Conservation (phyloP, 2,329 filamentous ascomycete species). For the Capronia americana region DNA sequence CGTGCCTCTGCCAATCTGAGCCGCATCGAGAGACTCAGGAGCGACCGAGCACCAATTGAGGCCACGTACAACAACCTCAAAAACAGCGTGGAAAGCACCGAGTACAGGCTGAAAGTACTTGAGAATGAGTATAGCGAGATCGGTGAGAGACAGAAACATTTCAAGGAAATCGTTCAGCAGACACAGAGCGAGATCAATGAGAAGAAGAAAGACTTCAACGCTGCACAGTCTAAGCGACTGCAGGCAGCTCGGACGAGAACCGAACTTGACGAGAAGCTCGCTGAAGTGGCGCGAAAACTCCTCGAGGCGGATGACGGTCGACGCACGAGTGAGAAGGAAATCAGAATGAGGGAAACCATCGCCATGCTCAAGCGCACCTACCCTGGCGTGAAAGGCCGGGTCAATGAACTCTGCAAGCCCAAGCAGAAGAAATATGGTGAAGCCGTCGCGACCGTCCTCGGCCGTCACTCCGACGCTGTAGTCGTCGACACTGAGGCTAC, state of each 20-base stretch:
- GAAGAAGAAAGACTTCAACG: constrained; percentile 91
- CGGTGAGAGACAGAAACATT: constrained; percentile 69
- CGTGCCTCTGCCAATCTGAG: constrained; percentile 80
- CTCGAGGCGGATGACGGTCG: constrained; percentile 83
- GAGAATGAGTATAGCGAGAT: constrained; percentile 74
- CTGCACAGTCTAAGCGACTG: constrained; percentile 80
- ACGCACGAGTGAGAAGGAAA: constrained; percentile 83
- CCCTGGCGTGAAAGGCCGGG: constrained; percentile 85
- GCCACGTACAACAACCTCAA: constrained; percentile 88
- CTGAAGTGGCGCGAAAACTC: constrained; percentile 80
- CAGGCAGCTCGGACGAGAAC: constrained; percentile 81
- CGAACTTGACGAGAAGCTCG: constrained; percentile 90
- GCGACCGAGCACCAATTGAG: constrained; percentile 88
- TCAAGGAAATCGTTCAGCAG: constrained; percentile 68
- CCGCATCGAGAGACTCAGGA: constrained; percentile 82
- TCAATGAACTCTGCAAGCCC: constrained; percentile 90
- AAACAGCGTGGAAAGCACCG: constrained; percentile 80
- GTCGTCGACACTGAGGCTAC: constrained; percentile 95
- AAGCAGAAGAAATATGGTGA: constrained; percentile 97
- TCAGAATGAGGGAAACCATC: constrained; percentile 80
- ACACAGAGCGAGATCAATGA: constrained; percentile 77
- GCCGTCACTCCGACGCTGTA: constrained; percentile 90
- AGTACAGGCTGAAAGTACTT: constrained; percentile 75
- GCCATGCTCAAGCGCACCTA: constrained; percentile 87
- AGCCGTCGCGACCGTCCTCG: constrained; percentile 89